Conservation (phyloP, 441 rosid genomes). For the Metrosideros polymorpha region DNA sequence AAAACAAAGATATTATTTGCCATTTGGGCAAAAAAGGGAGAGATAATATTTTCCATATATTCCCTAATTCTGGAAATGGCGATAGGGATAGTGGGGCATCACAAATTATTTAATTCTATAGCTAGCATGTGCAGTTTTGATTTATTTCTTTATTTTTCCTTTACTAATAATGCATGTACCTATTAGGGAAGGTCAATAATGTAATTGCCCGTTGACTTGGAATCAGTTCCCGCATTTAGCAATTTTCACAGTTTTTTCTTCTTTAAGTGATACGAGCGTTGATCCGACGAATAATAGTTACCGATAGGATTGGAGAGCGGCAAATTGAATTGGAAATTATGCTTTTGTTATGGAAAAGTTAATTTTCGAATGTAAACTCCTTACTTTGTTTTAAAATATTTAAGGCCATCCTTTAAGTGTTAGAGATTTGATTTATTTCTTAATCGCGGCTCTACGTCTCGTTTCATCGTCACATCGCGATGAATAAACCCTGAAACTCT, state of each 20-base stretch:
- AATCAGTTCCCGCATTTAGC: background rate
- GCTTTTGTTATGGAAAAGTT: background rate
- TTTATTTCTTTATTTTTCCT: background rate
- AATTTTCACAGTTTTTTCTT: background rate
- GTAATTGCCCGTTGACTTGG: background rate
- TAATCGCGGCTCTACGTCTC: background rate
- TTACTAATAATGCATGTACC: background rate
- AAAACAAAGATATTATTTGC: background rate
- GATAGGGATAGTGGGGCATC: background rate
- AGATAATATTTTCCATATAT: background rate
- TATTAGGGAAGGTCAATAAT: background rate
- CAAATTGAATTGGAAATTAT: background rate
- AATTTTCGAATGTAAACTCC: background rate
- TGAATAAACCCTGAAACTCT: background rate
- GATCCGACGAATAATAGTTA: too few relatives aligned
- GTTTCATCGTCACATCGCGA: rapidly evolving
- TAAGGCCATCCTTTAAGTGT: background rate
- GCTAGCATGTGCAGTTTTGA: background rate
- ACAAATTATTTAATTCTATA: background rate
- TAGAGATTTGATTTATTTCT: background rate
- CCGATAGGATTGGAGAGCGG: background rate
- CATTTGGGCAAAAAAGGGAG: background rate
- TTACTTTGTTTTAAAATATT: background rate
- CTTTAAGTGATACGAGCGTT: too few relatives aligned
- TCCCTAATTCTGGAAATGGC: background rate